These are phyloP conservation scores for Linum tenue DNA, from an alignment of 345 rosid genomes.

Conservation along the genomic window DNA sequence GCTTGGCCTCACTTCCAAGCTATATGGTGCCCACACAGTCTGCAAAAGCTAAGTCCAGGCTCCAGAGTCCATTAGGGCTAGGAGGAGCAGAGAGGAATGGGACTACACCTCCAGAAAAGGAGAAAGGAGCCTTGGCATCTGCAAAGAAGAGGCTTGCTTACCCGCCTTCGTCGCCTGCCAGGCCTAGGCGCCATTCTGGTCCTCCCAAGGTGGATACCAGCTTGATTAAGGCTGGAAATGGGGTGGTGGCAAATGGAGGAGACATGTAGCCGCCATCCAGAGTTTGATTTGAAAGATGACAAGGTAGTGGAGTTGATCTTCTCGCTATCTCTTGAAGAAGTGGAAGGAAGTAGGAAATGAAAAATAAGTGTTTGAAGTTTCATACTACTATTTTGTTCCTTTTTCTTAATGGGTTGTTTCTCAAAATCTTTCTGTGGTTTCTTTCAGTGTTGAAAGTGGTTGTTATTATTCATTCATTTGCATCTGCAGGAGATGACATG, in stretches of 20 bases:
- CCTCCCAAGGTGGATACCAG: constrained; percentile 64
- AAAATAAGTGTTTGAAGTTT: not conserved
- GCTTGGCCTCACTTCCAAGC: constrained; percentile 61
- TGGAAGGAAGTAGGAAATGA: not conserved
- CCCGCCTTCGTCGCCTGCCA: constrained; percentile 59
- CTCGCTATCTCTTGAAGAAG: too few relatives aligned
- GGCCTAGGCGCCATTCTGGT: constrained; percentile 62
- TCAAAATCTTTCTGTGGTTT: not conserved
- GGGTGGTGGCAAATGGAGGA: constrained; percentile 33
- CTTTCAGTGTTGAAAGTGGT: not conserved
- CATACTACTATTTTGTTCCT: not conserved
- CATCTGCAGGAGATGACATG: not conserved
- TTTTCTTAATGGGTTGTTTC: not conserved
- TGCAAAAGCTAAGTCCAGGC: constrained; percentile 71
- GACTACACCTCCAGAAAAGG: constrained; percentile 29
- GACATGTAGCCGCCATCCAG: constrained; percentile 2
- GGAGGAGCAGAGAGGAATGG: constrained; percentile 35
- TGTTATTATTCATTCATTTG: not conserved
- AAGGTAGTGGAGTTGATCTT: not conserved
- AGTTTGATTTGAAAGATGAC: not conserved
- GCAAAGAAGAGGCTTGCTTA: constrained; percentile 77
- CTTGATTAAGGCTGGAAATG: constrained; percentile 28
- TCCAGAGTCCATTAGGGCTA: constrained; percentile 38
- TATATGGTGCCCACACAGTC: constrained; percentile 89
- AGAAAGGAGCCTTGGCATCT: constrained; percentile 25